Evolutionary conservation across 2,329 filamentous ascomycete species (phyloP), one percentile per base, ranked within the genome.

Genomic region (Ophiostoma triangulosporum): DNA sequence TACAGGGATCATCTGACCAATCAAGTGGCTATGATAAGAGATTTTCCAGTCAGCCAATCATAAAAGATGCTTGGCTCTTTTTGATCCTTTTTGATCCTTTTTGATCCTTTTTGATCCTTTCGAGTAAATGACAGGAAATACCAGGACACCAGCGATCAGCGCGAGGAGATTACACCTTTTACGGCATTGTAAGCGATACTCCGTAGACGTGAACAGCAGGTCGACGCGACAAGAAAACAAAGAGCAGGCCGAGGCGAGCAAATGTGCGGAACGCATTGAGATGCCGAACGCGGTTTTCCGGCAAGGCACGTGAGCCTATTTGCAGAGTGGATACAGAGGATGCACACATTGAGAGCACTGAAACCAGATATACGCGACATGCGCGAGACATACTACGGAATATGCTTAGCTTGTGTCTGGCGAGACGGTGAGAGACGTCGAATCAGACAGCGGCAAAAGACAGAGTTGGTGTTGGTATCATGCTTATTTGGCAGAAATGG

Each of bases 21-120:
- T 55, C 45, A 53, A 0, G 31, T 22, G 2, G 15, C 11, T 24
- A 35, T 27, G 54, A 55, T 55, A 55, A 55, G 54, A 50, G 50
- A 36, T 53, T 32, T 26, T 6, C 11, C 12, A 11, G 11, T 27
- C 3, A 31, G 15, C 54, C 54, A 55, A 55, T 53, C 36, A 55
- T 22, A 26, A 29, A 4, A n/a, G 17, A 32, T 3, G 35, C 32
- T 15, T 40, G 20, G 36, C 7, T 7, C 24, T 5, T 11, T 38
- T 46, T 27, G 48, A 36, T n/a, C n/a, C 17, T 27, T 12, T 27
- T 50, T 45, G 48, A n/a, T 15, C 4, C 43, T 31, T 31, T 46
- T 24, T 46, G 24, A 46, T 46, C 20, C 11, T 17, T 17, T 38
- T 38, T 4, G 33, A n/a, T 6, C 32, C 12, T 38, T 20, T n/a